Percentiles rank a stretch among this genome's conserved stretches.
phyloP scores from a whole-genome alignment of 495 filamentous ascomycete genomes.

The Glarea lozoyensis region DNA sequence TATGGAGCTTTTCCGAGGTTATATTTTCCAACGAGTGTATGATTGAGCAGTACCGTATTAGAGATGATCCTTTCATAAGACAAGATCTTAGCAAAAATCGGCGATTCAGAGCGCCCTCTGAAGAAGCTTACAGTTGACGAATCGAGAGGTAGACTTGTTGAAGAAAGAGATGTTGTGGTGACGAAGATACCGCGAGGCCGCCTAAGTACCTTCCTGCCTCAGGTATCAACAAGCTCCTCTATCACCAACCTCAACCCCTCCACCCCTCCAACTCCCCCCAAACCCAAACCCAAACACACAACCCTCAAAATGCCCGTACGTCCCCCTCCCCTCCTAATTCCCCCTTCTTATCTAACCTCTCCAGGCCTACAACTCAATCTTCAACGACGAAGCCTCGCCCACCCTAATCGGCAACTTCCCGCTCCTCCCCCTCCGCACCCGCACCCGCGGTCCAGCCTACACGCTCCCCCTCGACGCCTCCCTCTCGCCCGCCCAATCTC shows the following conservation, averaged over 20 bases:
- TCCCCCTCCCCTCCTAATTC: neutral
- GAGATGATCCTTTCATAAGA: no score
- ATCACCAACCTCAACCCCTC: neutral
- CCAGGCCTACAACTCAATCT: conserved; percentile 89
- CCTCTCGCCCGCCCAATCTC: conserved; percentile 58
- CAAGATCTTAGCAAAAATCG: no score
- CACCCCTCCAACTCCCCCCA: neutral
- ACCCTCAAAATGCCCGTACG: conserved; percentile 11
- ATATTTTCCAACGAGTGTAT: no score
- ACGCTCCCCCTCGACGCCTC: conserved; percentile 56
- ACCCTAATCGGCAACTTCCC: conserved; percentile 73
- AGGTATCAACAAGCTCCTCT: neutral
- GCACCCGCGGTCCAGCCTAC: conserved; percentile 85
- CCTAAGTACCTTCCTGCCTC: no score
- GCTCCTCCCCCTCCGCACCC: conserved; percentile 85
- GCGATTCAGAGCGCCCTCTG: no score
- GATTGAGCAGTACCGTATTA: no score
- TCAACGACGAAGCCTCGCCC: conserved; percentile 59
- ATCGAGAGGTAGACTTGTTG: no score
- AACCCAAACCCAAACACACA: neutral
- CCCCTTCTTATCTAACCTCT: neutral
- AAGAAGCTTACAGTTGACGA: no score
- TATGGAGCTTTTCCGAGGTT: no score
- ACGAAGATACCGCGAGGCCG: no score
- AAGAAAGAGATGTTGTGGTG: no score